phyloP scores from a whole-genome alignment of 2,329 filamentous ascomycete genomes.

The Blumeriella jaapii region DNA sequence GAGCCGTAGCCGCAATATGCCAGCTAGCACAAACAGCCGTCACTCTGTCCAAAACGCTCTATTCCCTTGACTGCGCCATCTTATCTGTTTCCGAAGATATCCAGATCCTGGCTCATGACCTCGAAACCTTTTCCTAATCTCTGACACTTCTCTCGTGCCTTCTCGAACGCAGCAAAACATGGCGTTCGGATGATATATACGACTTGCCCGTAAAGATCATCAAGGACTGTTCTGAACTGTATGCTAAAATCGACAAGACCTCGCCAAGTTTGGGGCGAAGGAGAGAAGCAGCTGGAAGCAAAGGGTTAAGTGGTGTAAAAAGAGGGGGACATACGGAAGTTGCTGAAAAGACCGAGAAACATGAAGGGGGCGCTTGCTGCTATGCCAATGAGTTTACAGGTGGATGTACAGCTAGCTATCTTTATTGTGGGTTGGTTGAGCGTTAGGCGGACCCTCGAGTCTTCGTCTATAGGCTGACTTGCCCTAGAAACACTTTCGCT shows the following conservation, averaged over 20 bases:
- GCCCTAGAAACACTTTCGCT: conserved; percentile 12
- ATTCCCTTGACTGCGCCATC: conserved; percentile 13
- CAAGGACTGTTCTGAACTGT: conserved; percentile 14
- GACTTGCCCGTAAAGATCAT: conserved; percentile 18
- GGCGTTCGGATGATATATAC: conserved; percentile 18
- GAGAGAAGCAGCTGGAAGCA: conserved; percentile 16
- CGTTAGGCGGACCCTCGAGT: not conserved
- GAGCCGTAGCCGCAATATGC: conserved; percentile 13
- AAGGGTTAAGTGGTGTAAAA: conserved; percentile 17
- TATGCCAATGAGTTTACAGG: conserved; percentile 18
- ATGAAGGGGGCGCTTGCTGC: conserved; percentile 19
- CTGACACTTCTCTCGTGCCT: conserved; percentile 14
- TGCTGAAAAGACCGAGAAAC: conserved; percentile 14
- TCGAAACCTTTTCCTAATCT: conserved; percentile 11
- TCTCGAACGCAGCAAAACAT: conserved; percentile 13
- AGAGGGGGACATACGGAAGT: conserved; percentile 15
- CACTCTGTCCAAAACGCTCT: conserved; percentile 16
- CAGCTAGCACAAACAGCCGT: conserved; percentile 15
- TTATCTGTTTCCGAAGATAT: conserved; percentile 16
- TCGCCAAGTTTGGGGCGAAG: conserved; percentile 12
- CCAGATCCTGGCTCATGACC: too few species aligned
- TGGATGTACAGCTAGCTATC: conserved; percentile 19
- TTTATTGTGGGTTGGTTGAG: conserved; percentile 13
- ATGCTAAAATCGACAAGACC: conserved; percentile 17
- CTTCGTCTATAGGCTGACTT: not conserved